Evolutionary conservation across 2,329 filamentous ascomycete species (phyloP).

Genomic region (Colletotrichum sp.): DNA sequence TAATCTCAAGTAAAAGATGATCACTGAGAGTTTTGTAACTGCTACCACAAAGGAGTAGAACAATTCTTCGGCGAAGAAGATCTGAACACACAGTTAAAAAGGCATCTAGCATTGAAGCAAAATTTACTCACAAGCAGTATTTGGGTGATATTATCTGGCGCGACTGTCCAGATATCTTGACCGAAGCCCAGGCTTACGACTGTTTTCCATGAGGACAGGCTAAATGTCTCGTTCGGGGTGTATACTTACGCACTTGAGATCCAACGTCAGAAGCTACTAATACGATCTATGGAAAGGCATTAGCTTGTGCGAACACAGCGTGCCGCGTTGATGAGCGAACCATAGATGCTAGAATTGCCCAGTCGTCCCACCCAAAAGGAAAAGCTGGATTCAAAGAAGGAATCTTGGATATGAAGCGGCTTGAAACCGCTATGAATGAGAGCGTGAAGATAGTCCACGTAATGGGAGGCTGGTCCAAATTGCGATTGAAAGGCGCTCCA

Average conservation of each 20-base stretch:
- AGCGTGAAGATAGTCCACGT: background rate
- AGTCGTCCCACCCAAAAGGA: background rate
- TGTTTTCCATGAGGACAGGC: background rate
- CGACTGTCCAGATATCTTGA: background rate
- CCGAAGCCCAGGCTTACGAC: background rate
- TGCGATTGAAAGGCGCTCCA: background rate
- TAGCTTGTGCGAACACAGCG: too few species aligned
- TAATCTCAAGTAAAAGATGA: background rate
- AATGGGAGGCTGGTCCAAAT: background rate
- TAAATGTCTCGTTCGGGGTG: background rate
- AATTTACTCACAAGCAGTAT: background rate
- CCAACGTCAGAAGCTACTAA: background rate
- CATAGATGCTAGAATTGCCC: background rate
- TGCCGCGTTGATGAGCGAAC: background rate
- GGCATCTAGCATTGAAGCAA: fast-evolving
- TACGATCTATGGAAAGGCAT: background rate
- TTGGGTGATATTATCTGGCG: conserved; percentile 4
- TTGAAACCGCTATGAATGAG: background rate
- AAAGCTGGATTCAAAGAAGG: background rate
- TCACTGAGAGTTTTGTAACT: background rate
- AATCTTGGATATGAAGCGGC: background rate
- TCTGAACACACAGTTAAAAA: background rate
- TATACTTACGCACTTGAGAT: background rate
- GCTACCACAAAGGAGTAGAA: conserved; percentile 2
- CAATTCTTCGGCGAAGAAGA: conserved; percentile 2